These are phyloP conservation scores for Aspergillus ibericus DNA, from an alignment of 2,329 filamentous ascomycete species.

Conservation along the genomic window DNA sequence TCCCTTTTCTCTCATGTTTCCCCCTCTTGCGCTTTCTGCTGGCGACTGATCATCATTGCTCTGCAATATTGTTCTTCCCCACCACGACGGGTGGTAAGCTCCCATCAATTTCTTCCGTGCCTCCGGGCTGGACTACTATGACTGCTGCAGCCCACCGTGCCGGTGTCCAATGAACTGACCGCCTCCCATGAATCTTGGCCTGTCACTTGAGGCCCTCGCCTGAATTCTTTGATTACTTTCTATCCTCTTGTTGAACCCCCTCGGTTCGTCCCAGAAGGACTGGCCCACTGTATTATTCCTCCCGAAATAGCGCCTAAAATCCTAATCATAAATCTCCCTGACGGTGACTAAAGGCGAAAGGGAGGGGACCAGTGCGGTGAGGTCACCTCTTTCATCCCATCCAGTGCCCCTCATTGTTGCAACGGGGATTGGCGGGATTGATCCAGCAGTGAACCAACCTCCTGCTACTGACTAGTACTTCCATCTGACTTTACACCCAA, in stretches of 20 bases:
- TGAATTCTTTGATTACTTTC: background rate
- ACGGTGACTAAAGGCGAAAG: slow-evolving; percentile 2
- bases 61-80: slow-evolving; percentile 4
- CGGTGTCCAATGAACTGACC: slow-evolving; percentile 18
- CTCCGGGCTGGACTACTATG: background rate
- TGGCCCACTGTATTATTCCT: slow-evolving; percentile 3
- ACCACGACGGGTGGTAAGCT: slow-evolving; percentile 3
- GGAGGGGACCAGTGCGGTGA: background rate
- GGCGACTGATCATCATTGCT: slow-evolving; percentile 4
- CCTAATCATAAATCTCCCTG: background rate
- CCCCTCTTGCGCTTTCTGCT: background rate
- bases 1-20: background rate
- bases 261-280: slow-evolving; percentile 12
- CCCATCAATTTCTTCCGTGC: background rate
- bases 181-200: slow-evolving; percentile 7
- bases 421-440: too few species aligned
- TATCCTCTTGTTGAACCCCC: background rate
- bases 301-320: background rate
- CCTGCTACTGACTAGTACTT: too few species aligned
- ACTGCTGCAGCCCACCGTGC: slow-evolving; percentile 12
- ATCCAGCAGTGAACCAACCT: too few species aligned
- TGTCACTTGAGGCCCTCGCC: background rate
- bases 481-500: too few species aligned
- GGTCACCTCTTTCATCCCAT: background rate
- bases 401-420: background rate